Conservation (phyloP, 148 eudicot species). For the Heliosperma pusillum region DNA sequence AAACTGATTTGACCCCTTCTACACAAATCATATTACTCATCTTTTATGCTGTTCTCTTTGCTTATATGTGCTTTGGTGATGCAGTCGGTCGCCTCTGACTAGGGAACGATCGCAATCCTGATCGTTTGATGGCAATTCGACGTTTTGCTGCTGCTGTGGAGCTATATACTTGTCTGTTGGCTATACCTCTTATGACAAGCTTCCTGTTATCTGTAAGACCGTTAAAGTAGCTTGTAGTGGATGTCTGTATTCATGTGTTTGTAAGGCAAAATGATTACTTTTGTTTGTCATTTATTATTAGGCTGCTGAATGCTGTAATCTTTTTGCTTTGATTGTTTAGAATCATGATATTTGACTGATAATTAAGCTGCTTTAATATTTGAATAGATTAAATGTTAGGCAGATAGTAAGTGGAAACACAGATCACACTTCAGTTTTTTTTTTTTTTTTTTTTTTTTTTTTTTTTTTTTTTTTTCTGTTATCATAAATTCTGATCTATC, state of each 20-base stretch:
- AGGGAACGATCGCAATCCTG: slow-evolving; percentile 43
- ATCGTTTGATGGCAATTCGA: background rate
- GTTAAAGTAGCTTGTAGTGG: slow-evolving; percentile 10
- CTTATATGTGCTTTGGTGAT: slow-evolving; percentile 4
- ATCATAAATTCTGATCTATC: no score
- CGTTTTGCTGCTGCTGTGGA: background rate
- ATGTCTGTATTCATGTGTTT: slow-evolving; percentile 21
- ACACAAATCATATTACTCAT: background rate
- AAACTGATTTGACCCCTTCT: no score
- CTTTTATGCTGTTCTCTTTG: background rate
- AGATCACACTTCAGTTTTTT: no score
- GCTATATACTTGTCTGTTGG: background rate
- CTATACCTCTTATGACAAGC: background rate
- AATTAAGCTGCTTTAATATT: no score
- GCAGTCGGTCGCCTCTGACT: slow-evolving; percentile 39
- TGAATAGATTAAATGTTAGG: no score
- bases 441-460: no score
- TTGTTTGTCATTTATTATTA: background rate
- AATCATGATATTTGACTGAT: background rate
- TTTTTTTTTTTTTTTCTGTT: no score
- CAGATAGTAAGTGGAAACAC: no score
- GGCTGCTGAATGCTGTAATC: no score
- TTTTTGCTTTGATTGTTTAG: background rate
- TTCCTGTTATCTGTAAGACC: slow-evolving; percentile 1
- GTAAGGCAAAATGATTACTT: background rate